Evolutionary conservation across 2,329 filamentous ascomycete genomes (phyloP).

Genomic region (Trichoderma sp.): DNA sequence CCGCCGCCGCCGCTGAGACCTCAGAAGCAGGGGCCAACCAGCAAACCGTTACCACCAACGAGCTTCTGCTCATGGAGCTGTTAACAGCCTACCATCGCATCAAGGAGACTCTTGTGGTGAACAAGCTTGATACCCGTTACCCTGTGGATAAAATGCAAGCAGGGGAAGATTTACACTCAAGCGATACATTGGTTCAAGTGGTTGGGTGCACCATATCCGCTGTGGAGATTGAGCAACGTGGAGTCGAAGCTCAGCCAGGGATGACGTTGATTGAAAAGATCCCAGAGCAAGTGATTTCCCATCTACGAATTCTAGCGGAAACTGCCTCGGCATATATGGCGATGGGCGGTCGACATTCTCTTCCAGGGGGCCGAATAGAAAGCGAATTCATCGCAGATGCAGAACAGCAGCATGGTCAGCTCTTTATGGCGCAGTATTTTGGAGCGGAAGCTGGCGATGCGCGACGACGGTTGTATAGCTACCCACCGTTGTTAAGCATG

Average conservation of each 20-base stretch:
- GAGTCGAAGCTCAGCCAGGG: conserved; percentile 71
- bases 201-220: conserved; percentile 86
- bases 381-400: conserved; percentile 68
- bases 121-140: conserved; percentile 50
- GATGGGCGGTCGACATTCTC: conserved; percentile 67
- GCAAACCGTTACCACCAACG: conserved; percentile 25
- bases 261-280: conserved; percentile 80
- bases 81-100: conserved; percentile 62
- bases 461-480: conserved; percentile 48
- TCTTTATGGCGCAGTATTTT: conserved; percentile 66
- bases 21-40: conserved; percentile 31
- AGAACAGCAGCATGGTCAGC: conserved; percentile 71
- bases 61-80: conserved; percentile 52
- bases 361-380: conserved; percentile 61
- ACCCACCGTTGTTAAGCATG: conserved; percentile 62
- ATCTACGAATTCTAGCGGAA: conserved; percentile 85
- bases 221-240: conserved; percentile 89
- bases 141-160: conserved; percentile 36
- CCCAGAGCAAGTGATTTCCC: conserved; percentile 78
- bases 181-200: conserved; percentile 63
- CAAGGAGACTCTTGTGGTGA: conserved; percentile 58
- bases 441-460: conserved; percentile 45
- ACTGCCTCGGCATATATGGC: conserved; percentile 84
- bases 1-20: conserved; percentile 33
- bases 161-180: conserved; percentile 51